Conservation (phyloP, 2,329 filamentous ascomycete genomes). For the Pyrenophora teres region DNA sequence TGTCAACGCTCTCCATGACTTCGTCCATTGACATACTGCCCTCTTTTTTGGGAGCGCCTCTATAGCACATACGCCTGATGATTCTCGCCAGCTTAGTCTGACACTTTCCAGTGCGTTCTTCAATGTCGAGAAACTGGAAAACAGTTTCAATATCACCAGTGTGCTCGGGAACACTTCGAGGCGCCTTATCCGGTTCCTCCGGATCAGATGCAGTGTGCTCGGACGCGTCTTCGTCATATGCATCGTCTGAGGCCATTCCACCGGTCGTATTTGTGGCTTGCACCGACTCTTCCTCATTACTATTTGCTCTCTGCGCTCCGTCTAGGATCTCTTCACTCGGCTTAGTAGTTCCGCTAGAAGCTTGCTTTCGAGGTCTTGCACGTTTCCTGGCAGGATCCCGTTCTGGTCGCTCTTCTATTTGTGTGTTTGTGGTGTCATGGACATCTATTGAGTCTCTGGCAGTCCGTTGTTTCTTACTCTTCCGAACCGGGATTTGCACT, state of each 20-base stretch:
- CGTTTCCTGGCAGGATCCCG: too few species aligned
- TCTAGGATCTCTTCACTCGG: background rate
- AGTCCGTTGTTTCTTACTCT: background rate
- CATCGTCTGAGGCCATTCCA: background rate
- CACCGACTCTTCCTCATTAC: too few species aligned
- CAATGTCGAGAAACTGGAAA: conserved; percentile 27
- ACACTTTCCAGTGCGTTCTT: conserved; percentile 23
- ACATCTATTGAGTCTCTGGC: background rate
- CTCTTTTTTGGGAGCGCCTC: conserved; percentile 3
- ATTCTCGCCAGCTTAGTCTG: conserved; percentile 18
- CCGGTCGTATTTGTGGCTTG: too few species aligned
- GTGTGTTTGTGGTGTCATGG: background rate
- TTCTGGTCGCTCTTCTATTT: background rate
- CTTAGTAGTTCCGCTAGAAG: background rate
- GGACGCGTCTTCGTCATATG: background rate
- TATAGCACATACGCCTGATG: conserved; percentile 21
- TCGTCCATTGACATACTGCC: conserved; percentile 12
- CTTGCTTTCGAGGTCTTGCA: background rate
- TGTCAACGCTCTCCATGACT: conserved; percentile 8
- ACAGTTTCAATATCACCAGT: conserved; percentile 18
- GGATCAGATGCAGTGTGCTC: background rate
- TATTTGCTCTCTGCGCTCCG: background rate
- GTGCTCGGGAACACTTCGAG: conserved; percentile 2
- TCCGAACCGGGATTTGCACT: background rate
- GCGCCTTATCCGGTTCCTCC: conserved; percentile 6